Evolutionary conservation across 2,329 filamentous ascomycete genomes (phyloP).

Genomic region (Aphanocladium album): DNA sequence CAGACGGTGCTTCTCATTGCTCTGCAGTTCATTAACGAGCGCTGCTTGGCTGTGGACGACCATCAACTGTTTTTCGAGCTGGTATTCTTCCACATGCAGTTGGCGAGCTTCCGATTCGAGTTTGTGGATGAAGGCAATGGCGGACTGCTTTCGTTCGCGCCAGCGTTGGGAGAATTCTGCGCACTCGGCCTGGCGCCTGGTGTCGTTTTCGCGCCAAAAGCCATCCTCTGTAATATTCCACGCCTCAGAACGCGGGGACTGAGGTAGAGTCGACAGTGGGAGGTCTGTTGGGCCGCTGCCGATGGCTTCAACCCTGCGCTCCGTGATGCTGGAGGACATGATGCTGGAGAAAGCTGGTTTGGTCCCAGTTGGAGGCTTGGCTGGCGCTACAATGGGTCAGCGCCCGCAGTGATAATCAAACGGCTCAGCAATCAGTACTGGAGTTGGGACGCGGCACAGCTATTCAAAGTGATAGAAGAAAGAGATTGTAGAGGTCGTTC

Average conservation of each 20-base stretch:
- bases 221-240: slow-evolving; percentile 33
- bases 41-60: neutral
- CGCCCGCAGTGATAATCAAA: slow-evolving; percentile 3
- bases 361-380: neutral
- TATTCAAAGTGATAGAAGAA: neutral
- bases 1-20: neutral
- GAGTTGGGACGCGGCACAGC: neutral
- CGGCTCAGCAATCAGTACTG: neutral
- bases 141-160: neutral
- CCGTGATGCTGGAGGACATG: neutral
- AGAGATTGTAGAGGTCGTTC: too few relatives aligned
- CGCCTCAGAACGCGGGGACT: slow-evolving; percentile 15
- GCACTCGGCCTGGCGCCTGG: slow-evolving; percentile 21
- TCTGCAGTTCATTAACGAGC: neutral
- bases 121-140: neutral
- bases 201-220: slow-evolving; percentile 28
- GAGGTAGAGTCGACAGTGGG: neutral
- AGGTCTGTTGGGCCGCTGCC: neutral
- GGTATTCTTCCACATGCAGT: neutral
- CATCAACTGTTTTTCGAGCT: neutral
- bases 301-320: neutral
- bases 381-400: slow-evolving; percentile 2
- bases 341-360: neutral
- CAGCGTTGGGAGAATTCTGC: slow-evolving; percentile 20
- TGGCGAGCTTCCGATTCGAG: neutral